Base-by-base conservation (phyloP, 352 stramenopile genomes). In the Phytophthora cryptogea region DNA sequence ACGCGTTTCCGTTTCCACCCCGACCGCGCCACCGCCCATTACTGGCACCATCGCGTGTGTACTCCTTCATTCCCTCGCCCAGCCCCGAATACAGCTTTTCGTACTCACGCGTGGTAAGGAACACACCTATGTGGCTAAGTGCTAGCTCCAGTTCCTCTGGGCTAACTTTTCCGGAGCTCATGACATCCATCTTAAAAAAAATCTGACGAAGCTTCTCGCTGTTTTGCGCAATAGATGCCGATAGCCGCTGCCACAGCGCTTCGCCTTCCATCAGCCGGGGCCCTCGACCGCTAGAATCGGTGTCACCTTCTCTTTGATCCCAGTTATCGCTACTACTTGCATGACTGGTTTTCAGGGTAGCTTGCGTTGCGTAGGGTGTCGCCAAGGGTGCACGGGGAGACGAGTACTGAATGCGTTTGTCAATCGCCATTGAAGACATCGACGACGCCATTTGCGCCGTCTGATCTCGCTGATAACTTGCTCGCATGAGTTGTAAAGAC, bases 161-260 rank as follows among this genome's bases (percentile, higher is more conserved):
- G 28, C 50, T 87, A 31, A 93, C 66, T 41, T 72, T 80, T 0
- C 76, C 83, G 0, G 80, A 76, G 57, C 79, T 86, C 60, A 75
- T 72, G 14, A 93, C 80, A 48, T 93, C 83, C 76, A 93, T 90
- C 31, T 88, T 89, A 32, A 88, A 74, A 52, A 89, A 93, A 49
- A 93, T 81, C 45, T 89, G 79, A 26, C 70, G 68, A 20, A 91
- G 71, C 23, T 93, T 93, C 46, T 90, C 83, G 32, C 79, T 63
- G 20, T 70, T 78, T 45, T 83, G 64, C 5, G 63, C 56, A 8
- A 90, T 73, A 1, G 72, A 53, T 32, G 80, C 73, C n/a, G 70
- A 58, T 37, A 92, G 74, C 26, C 80, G 76, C 5, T 83, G 65
- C 76, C 74, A 89, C 43, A 92, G 69, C 8, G 62, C 55, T 40